These are phyloP conservation scores for Trichoderma virens DNA, from an alignment of 495 filamentous ascomycete genomes.

Conservation along the genomic window DNA sequence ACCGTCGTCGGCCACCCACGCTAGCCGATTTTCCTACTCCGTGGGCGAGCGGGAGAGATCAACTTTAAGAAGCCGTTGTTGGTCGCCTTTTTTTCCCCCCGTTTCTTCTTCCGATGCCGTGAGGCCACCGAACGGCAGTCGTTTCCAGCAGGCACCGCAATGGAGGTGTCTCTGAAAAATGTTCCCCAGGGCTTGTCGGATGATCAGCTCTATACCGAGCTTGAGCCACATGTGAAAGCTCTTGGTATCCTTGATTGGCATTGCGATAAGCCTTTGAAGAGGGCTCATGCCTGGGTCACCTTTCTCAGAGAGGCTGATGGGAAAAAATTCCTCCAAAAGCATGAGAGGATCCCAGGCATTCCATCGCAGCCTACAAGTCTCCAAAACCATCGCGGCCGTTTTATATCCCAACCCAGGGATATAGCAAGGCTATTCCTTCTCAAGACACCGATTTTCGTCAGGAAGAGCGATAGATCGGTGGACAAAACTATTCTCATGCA, in stretches of 20 bases:
- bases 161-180: constrained; percentile 35
- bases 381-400: neutral
- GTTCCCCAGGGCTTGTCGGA: constrained; percentile 31
- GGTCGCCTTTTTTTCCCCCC: neutral
- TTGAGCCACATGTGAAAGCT: constrained; percentile 23
- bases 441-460: constrained; percentile 6
- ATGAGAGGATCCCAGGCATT: constrained; percentile 10
- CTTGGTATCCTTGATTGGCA: constrained; percentile 30
- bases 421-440: neutral
- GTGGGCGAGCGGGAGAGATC: neutral
- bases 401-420: neutral
- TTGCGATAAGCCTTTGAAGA: constrained; percentile 26
- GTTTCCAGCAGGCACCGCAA: constrained; percentile 7
- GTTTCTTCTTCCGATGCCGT: neutral
- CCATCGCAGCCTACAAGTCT: neutral
- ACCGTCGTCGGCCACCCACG: neutral
- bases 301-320: constrained; percentile 32
- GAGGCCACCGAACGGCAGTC: neutral
- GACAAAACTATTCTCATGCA: neutral
- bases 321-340: constrained; percentile 25
- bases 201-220: constrained; percentile 21
- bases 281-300: constrained; percentile 22
- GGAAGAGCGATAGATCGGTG: neutral
- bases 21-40: neutral
- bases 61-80: too few relatives aligned